Evolutionary conservation across 225 moss, liverwort and hornwort genomes (phyloP), one percentile per base, ranked within the genome.

Genomic region (Bryoerythrophyllum caledonicum): DNA sequence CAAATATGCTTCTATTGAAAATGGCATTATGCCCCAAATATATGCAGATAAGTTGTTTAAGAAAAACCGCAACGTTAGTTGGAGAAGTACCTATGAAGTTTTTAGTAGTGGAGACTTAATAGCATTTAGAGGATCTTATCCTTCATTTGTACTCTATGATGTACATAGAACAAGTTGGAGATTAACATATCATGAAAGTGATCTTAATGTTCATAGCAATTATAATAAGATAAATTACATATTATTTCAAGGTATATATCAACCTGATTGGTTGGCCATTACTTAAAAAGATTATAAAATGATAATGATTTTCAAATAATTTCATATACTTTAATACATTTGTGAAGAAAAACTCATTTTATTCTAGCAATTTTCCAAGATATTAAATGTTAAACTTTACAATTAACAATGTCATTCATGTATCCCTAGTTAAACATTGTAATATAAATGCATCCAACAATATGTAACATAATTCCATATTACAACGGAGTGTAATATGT

Each of bases 261-360:
- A 76, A 40, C 87, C 84, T 58, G 4, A 81, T 81, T 87, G 87
- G 87, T 25, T 76, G 27, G 81, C 81, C 20, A 20, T 8, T 66
- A 56, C 70, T 2, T 68, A 25, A 15, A 19, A 12, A 0, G 0
- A 38, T 17, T 19, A 25, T 23, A 5, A 26, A 23, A 8, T 11
- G 25, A 13, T 25, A 25, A 25, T 3, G 10, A 4, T 0, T 55
- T 30, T 25, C 3, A 23, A 24, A 26, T 8, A 9, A 7, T 1
- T 0, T 6, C 0, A 3, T 30, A 7, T 30, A 28, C 30, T 26
- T 34, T 3, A 40, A 21, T 4, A 44, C 3, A 4, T 44, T 44
- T 14, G 3, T 44, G 15, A 44, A 43, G 43, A 12, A 43, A 0
- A 43, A 13, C 3, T 12, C 12, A 43, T 4, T 44, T 44, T 1